phyloP scores from a whole-genome alignment of 2,329 filamentous ascomycete genomes.

The Drechslerella stenobrocha region DNA sequence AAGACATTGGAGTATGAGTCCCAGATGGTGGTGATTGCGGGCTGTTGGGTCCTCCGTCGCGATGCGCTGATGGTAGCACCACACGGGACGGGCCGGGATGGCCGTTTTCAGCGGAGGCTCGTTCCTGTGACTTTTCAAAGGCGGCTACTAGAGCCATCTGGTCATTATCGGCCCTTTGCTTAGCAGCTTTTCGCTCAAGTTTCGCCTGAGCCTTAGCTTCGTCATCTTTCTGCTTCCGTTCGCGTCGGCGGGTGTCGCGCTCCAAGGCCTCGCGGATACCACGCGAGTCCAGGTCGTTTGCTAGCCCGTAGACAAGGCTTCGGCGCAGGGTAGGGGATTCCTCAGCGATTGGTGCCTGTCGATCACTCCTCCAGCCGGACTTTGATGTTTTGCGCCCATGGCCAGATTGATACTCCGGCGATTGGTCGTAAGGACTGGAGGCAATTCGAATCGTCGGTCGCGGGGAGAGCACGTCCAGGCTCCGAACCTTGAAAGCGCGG shows the following conservation, averaged over 20 bases:
- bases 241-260: constrained; percentile 76
- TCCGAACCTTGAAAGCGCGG: constrained; percentile 72
- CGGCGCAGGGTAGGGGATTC: constrained; percentile 61
- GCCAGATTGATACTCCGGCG: constrained; percentile 59
- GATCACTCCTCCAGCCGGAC: constrained; percentile 61
- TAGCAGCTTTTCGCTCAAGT: constrained; percentile 69
- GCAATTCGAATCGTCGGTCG: constrained; percentile 74
- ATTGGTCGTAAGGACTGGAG: constrained; percentile 64
- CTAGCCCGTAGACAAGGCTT: constrained; percentile 66
- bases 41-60: constrained; percentile 12
- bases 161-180: constrained; percentile 64
- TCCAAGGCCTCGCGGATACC: constrained; percentile 88
- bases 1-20: constrained; percentile 52
- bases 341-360: constrained; percentile 64
- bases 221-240: constrained; percentile 71
- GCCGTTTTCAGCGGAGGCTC: constrained; percentile 31
- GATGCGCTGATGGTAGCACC: constrained; percentile 33
- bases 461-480: constrained; percentile 78
- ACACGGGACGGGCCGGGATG: constrained; percentile 47
- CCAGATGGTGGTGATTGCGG: constrained; percentile 38
- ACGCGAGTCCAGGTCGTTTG: constrained; percentile 80
- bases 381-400: constrained; percentile 55
- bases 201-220: constrained; percentile 68
- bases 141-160: constrained; percentile 50
- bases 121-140: constrained; percentile 29